A percentile compares a stretch with the other conserved stretches of the same genome.
Conservation (phyloP, 345 rosid species). For the Abelmoschus esculentus region DNA sequence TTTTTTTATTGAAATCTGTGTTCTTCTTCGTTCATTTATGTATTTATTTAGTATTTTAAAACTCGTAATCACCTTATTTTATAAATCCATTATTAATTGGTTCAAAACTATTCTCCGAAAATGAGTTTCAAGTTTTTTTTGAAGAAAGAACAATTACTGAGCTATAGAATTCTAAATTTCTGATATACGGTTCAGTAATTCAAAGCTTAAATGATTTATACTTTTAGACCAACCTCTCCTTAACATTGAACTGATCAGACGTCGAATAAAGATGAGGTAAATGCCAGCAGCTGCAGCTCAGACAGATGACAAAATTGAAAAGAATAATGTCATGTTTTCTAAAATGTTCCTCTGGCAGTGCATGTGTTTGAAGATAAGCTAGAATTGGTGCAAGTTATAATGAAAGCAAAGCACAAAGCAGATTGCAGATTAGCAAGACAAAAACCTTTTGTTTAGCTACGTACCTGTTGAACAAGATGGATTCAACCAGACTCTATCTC, state of each 20-base stretch:
- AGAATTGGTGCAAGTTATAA: too few relatives aligned
- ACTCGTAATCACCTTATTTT: too few relatives aligned
- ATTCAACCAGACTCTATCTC: not conserved
- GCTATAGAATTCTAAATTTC: not conserved
- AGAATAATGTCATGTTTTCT: too few relatives aligned
- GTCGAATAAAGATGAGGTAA: not conserved
- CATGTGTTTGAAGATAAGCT: not conserved
- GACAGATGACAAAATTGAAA: too few relatives aligned
- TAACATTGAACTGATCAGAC: not conserved
- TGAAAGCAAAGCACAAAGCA: too few relatives aligned
- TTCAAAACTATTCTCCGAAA: not conserved
- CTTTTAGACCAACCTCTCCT: not conserved
- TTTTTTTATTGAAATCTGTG: not conserved
- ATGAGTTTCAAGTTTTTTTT: too few relatives aligned
- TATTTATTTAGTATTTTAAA: too few relatives aligned
- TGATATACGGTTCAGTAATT: not conserved
- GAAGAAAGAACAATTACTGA: not conserved
- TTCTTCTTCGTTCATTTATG: not conserved
- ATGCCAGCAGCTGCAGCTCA: too few relatives aligned
- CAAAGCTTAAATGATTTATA: not conserved
- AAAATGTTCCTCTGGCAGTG: not conserved
- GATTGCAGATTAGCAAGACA: not conserved
- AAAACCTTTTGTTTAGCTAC: not conserved
- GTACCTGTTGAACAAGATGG: not conserved
- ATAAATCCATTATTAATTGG: too few relatives aligned